Base-by-base conservation (phyloP, 1,284 basidiomycete genomes). In the Leccinum cinnamomeum region DNA sequence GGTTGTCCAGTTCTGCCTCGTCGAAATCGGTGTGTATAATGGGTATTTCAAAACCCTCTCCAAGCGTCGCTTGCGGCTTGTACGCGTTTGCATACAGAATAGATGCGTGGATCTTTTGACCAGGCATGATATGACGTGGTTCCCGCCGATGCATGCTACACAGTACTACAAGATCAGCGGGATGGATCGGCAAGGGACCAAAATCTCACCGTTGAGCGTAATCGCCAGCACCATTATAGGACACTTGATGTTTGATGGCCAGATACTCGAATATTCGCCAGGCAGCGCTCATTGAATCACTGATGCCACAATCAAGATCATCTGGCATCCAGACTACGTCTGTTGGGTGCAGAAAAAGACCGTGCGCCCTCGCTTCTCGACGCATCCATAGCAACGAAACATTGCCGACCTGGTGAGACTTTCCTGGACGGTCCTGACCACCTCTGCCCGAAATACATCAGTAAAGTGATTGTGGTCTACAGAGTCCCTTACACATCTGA, bases 71-170 rank as follows among this genome's bases (percentile, higher is more conserved):
- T 10, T 12, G 53, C 10, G 73, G 74, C 28, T 58, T 60, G 46
- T 73, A 76, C 4, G 60, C 55, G 5, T 68, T 73, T 5, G 65
- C 67, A 59, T 65, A 75, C 20, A 76, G 37, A 50, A 73, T 56
- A 0, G 72, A 76, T 11, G 69, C 74, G 18, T 73, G 72, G 2
- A 74, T 44, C 39, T 72, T 73, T 58, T 76, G 71, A n/a, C 73
- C 71, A 0, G 71, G 72, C 56, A 72, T 69, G 41, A 72, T 74
- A 30, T 69, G 67, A 28, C 71, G 72, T 23, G 70, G 64, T 51
- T 63, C 54, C n/a, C 20, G 7, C n/a, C 46, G 54, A 53, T 73
- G 74, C 33, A 3, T 39, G 20, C 73, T 76, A 41, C 12, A 20
- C n/a, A 33, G 3, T 1, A 10, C 18, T 2, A 8, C 20, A 28